Percentiles rank a stretch among this genome's conserved stretches.
phyloP scores from a whole-genome alignment of 768 basidiomycete genomes.

The Mycena metata region DNA sequence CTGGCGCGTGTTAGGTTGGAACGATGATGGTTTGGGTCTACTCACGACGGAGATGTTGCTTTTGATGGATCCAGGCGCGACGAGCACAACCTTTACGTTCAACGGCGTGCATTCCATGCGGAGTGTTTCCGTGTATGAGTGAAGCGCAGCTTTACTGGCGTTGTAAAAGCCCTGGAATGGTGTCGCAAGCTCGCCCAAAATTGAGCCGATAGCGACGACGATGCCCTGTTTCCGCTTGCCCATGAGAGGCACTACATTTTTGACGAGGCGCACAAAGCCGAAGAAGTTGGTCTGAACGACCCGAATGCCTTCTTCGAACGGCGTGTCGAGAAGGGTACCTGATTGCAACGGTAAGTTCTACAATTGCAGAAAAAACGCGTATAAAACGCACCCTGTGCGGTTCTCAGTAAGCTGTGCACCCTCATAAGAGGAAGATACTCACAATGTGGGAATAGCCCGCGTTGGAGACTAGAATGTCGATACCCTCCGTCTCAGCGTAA shows the following conservation, averaged over 20 bases:
- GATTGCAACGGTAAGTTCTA: background rate
- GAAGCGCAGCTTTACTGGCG: conserved; percentile 49
- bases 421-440: too few relatives aligned
- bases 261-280: conserved; percentile 43
- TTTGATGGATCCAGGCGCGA: conserved; percentile 45
- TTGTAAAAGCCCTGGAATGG: conserved; percentile 50
- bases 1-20: background rate
- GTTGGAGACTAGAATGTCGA: conserved; percentile 69
- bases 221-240: conserved; percentile 44
- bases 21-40: background rate
- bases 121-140: conserved; percentile 45
- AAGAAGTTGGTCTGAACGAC: conserved; percentile 48
- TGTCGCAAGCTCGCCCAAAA: conserved; percentile 45
- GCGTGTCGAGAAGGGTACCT: conserved; percentile 47
- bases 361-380: background rate
- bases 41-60: conserved; percentile 37
- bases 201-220: conserved; percentile 48
- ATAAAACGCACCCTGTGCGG: conserved; percentile 47
- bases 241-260: conserved; percentile 49
- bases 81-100: conserved; percentile 47
- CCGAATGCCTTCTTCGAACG: conserved; percentile 40
- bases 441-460: conserved; percentile 56
- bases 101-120: conserved; percentile 48
- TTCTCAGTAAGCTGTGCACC: too few relatives aligned
- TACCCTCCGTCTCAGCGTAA: conserved; percentile 56